Evolutionary conservation across 768 basidiomycete species (phyloP).

Genomic region (Podaxis mareebaensis): DNA sequence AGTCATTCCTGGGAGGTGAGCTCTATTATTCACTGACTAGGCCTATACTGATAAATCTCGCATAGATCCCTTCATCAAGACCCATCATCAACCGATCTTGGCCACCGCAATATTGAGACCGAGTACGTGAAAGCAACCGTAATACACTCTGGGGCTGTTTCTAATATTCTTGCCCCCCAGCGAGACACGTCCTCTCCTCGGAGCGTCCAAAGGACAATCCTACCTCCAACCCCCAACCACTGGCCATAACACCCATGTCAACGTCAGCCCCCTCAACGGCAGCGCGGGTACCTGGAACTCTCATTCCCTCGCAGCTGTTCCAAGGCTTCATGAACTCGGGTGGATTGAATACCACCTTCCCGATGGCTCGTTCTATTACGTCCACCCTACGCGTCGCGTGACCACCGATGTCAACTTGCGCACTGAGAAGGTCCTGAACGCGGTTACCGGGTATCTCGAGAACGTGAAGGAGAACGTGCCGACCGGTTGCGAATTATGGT

Average conservation of each 20-base stretch:
- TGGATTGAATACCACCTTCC: conserved; percentile 81
- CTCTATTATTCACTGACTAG: background rate
- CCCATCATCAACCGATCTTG: background rate
- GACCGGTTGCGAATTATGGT: conserved; percentile 61
- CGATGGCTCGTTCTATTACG: conserved; percentile 69
- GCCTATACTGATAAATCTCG: background rate
- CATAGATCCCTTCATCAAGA: background rate
- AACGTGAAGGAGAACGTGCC: conserved; percentile 26
- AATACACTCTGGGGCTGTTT: background rate
- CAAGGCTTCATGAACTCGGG: conserved; percentile 54
- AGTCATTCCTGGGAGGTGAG: conserved; percentile 34
- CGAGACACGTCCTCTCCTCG: conserved; percentile 54
- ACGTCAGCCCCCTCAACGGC: conserved; percentile 13
- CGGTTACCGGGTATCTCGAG: conserved; percentile 50
- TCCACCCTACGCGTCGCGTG: conserved; percentile 58
- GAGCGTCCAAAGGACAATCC: conserved; percentile 27
- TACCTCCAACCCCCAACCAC: conserved; percentile 28
- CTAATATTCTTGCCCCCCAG: conserved; percentile 28
- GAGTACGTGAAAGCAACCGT: conserved; percentile 26
- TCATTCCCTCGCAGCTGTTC: conserved; percentile 25
- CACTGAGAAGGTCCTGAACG: conserved; percentile 46
- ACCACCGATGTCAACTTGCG: conserved; percentile 76
- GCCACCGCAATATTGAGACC: conserved; percentile 25
- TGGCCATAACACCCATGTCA: conserved; percentile 20
- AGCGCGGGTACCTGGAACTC: conserved; percentile 20